A percentile compares a stretch with the other conserved stretches of the same genome.
These are phyloP conservation scores for Purpureocillium takamizusanense DNA, from an alignment of 2,329 filamentous ascomycete species.

Conservation along the genomic window DNA sequence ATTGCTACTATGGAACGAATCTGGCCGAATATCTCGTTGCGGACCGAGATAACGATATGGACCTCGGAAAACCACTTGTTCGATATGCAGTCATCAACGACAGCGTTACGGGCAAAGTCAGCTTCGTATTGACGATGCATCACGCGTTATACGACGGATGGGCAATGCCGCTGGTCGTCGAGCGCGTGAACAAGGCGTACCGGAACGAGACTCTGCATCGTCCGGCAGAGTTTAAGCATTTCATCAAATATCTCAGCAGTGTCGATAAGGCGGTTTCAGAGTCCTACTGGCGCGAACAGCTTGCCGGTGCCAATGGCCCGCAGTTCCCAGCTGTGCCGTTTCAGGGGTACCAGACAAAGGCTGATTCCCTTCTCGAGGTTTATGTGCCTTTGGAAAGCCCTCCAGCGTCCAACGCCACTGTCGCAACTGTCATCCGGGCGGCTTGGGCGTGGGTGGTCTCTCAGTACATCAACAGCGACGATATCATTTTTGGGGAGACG, in stretches of 20 bases:
- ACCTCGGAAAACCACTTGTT: slow-evolving; percentile 35
- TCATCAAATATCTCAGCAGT: slow-evolving; percentile 36
- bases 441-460: slow-evolving; percentile 49
- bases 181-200: slow-evolving; percentile 37
- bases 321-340: slow-evolving; percentile 41
- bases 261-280: slow-evolving; percentile 31
- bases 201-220: slow-evolving; percentile 19
- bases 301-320: slow-evolving; percentile 32
- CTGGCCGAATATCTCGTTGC: slow-evolving; percentile 29
- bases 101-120: slow-evolving; percentile 17
- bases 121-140: slow-evolving; percentile 46
- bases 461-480: slow-evolving; percentile 39
- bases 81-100: slow-evolving; percentile 33
- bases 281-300: slow-evolving; percentile 35
- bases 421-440: slow-evolving; percentile 47
- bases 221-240: slow-evolving; percentile 36
- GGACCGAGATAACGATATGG: slow-evolving; percentile 30
- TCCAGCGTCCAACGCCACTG: slow-evolving; percentile 32
- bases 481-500: slow-evolving; percentile 51
- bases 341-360: slow-evolving; percentile 36
- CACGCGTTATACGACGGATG: slow-evolving; percentile 50
- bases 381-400: slow-evolving; percentile 31
- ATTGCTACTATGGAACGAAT: slow-evolving; percentile 21
- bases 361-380: slow-evolving; percentile 44
- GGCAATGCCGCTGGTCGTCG: slow-evolving; percentile 41